A percentile compares a stretch with the other conserved stretches of the same genome.
Conservation (phyloP, 2,329 filamentous ascomycete species). For the Diplocarpon rosae region DNA sequence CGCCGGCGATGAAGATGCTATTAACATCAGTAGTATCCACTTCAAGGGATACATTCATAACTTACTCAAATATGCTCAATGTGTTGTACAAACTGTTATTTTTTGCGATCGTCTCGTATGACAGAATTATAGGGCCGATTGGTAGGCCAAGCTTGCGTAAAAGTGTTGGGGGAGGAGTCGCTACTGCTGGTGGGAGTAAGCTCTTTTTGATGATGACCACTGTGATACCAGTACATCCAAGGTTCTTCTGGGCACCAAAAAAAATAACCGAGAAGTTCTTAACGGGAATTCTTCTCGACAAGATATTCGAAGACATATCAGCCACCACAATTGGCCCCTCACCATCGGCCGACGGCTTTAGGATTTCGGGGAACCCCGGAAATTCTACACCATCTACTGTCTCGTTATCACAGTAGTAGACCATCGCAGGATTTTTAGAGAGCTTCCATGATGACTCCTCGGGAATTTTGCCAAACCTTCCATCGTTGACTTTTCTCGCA, state of each 20-base stretch:
- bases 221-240: constrained; percentile 76
- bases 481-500: constrained; percentile 50
- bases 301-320: constrained; percentile 92
- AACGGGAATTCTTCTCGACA: constrained; percentile 67
- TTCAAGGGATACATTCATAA: background rate
- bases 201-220: constrained; percentile 76
- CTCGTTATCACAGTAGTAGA: constrained; percentile 87
- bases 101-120: constrained; percentile 77
- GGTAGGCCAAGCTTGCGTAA: constrained; percentile 67
- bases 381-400: constrained; percentile 92
- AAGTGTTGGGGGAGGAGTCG: constrained; percentile 56
- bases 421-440: constrained; percentile 56
- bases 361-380: constrained; percentile 54
- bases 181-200: constrained; percentile 56
- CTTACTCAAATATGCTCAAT: constrained; percentile 74
- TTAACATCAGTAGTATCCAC: background rate
- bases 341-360: constrained; percentile 47
- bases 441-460: constrained; percentile 67
- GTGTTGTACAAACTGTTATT: constrained; percentile 97
- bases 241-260: constrained; percentile 91
- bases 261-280: constrained; percentile 76
- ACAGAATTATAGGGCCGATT: constrained; percentile 66
- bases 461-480: constrained; percentile 81
- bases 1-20: constrained; percentile 80
- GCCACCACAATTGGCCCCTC: constrained; percentile 69